A percentile compares a stretch with the other conserved stretches of the same genome.
phyloP scores from a whole-genome alignment of 1,284 basidiomycete genomes.

The Termitomyces sp. region DNA sequence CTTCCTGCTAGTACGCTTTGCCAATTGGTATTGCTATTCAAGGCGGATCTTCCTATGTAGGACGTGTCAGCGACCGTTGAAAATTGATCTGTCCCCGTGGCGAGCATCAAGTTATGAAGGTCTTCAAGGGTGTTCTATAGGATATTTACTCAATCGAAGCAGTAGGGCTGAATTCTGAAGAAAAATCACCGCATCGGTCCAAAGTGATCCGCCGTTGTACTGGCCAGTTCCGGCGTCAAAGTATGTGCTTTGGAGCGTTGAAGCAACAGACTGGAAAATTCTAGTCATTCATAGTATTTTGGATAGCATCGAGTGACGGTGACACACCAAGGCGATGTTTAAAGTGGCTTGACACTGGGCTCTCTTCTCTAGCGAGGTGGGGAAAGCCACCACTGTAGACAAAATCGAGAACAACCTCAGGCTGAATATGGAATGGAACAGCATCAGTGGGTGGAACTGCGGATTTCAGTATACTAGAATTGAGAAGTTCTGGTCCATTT shows the following conservation, averaged over 20 bases:
- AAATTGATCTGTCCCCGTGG: slow-evolving; percentile 34
- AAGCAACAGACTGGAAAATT: slow-evolving; percentile 34
- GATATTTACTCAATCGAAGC: neutral
- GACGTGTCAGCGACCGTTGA: slow-evolving; percentile 37
- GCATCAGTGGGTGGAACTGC: neutral
- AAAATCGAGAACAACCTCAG: slow-evolving; percentile 4
- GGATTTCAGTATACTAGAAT: neutral
- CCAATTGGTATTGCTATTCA: slow-evolving; percentile 39
- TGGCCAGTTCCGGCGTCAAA: slow-evolving; percentile 33
- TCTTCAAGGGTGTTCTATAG: slow-evolving; percentile 50
- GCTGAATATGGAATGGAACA: neutral
- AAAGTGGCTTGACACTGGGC: slow-evolving; percentile 31
- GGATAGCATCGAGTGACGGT: neutral
- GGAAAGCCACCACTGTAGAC: slow-evolving; percentile 2
- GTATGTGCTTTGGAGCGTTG: slow-evolving; percentile 38
- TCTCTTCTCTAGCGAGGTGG: slow-evolving; percentile 18
- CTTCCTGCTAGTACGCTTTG: slow-evolving; percentile 35
- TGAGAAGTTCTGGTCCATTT: neutral
- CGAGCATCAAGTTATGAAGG: slow-evolving; percentile 50
- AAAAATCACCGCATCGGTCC: slow-evolving; percentile 45
- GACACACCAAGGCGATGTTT: slow-evolving; percentile 27
- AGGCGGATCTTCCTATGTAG: slow-evolving; percentile 38
- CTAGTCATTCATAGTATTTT: neutral
- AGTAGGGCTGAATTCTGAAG: neutral
- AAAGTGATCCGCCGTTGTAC: slow-evolving; percentile 42